Evolutionary conservation across 208 protist species (phyloP).

Genomic region (Porcisia hertigi): DNA sequence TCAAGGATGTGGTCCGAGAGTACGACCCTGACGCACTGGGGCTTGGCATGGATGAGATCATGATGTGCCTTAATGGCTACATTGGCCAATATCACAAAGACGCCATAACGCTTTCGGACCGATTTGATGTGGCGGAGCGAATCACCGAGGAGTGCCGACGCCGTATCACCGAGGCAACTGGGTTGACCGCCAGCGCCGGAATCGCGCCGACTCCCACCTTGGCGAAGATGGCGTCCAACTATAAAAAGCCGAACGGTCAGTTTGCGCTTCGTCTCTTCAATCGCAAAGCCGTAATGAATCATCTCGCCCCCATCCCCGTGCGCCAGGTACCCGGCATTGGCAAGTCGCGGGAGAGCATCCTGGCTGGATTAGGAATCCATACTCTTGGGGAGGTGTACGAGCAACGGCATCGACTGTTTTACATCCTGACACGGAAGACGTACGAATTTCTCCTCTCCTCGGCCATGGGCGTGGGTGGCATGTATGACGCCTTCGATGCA

Average conservation of each 20-base stretch:
- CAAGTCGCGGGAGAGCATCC: constrained; percentile 47
- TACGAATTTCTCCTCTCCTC: constrained; percentile 60
- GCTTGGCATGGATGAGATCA: constrained; percentile 74
- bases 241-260: constrained; percentile 94
- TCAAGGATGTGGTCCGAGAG: constrained; percentile 54
- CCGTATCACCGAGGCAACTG: constrained; percentile 44
- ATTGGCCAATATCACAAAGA: constrained; percentile 20
- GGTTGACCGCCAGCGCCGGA: constrained; percentile 77
- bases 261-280: constrained; percentile 51
- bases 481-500: constrained; percentile 35
- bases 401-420: constrained; percentile 47
- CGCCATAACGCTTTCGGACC: constrained; percentile 17
- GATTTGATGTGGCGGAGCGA: constrained; percentile 44
- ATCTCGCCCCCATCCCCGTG: constrained; percentile 39
- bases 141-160: constrained; percentile 57
- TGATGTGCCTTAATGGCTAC: constrained; percentile 64
- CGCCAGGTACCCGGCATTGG: constrained; percentile 72
- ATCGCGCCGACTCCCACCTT: constrained; percentile 78
- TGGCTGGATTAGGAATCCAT: constrained; percentile 48
- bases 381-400: constrained; percentile 64
- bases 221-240: constrained; percentile 89
- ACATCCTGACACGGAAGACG: constrained; percentile 66
- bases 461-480: constrained; percentile 51
- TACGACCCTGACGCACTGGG: constrained; percentile 78
- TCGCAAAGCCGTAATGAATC: constrained; percentile 56